Conservation (phyloP, 495 filamentous ascomycete species). For the Pseudevernia furfuracea region DNA sequence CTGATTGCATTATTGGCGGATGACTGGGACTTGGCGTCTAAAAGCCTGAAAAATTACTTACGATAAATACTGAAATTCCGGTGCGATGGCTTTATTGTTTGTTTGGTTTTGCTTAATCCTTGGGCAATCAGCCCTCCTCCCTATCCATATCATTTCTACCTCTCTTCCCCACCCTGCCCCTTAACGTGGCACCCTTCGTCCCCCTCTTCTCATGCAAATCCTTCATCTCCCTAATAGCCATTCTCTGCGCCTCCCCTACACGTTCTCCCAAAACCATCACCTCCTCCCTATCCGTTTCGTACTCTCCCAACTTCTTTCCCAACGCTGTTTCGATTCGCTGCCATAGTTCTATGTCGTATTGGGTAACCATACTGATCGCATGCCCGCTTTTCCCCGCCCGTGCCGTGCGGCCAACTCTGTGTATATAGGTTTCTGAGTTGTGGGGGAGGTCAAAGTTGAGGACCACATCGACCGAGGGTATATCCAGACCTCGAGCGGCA, state of each 20-base stretch:
- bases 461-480: slow-evolving; percentile 83
- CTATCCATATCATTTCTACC: slow-evolving; percentile 73
- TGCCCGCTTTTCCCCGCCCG: slow-evolving; percentile 82
- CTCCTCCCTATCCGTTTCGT: slow-evolving; percentile 66
- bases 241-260: slow-evolving; percentile 76
- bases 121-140: slow-evolving; percentile 53
- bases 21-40: not conserved
- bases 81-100: not conserved
- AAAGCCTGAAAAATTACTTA: slow-evolving; percentile 4
- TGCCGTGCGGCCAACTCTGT: slow-evolving; percentile 89
- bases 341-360: slow-evolving; percentile 88
- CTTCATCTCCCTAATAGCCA: slow-evolving; percentile 78
- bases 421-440: slow-evolving; percentile 88
- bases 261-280: slow-evolving; percentile 75
- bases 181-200: slow-evolving; percentile 52
- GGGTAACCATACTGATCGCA: slow-evolving; percentile 73
- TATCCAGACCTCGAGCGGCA: slow-evolving; percentile 89
- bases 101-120: not conserved
- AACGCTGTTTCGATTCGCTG: slow-evolving; percentile 76
- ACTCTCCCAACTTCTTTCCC: slow-evolving; percentile 64
- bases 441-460: slow-evolving; percentile 78
- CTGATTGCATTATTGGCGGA: not conserved
- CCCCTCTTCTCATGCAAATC: slow-evolving; percentile 68
- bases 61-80: not conserved
- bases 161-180: slow-evolving; percentile 52